Evolutionary conservation across 2,329 filamentous ascomycete genomes (phyloP).

Genomic region (Paraphaeosphaeria minitans): DNA sequence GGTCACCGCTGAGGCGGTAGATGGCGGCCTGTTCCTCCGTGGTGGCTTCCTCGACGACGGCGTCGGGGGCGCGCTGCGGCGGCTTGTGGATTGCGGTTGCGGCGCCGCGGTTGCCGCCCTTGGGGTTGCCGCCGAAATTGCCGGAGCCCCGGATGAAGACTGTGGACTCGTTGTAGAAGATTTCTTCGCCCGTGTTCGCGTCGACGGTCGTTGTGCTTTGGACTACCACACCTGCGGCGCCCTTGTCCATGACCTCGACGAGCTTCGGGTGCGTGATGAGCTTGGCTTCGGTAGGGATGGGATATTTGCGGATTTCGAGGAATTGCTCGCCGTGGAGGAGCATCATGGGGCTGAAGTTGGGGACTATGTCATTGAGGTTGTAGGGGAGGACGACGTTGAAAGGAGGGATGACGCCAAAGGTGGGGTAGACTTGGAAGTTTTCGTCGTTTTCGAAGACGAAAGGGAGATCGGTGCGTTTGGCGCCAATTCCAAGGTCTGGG

Average conservation of each 20-base stretch:
- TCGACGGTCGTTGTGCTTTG: constrained; percentile 82
- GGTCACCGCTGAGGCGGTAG: constrained; percentile 91
- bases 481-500: constrained; percentile 80
- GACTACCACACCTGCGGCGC: constrained; percentile 82
- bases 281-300: constrained; percentile 81
- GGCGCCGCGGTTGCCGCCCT: constrained; percentile 76
- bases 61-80: constrained; percentile 77
- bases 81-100: constrained; percentile 79
- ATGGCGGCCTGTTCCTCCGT: constrained; percentile 89
- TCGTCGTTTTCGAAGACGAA: constrained; percentile 91
- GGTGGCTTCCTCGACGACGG: constrained; percentile 83
- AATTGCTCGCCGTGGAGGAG: constrained; percentile 98
- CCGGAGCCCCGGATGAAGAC: constrained; percentile 90
- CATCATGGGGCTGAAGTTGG: constrained; percentile 99
- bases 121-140: constrained; percentile 84
- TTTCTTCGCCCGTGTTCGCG: constrained; percentile 80
- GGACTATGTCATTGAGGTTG: constrained; percentile 79
- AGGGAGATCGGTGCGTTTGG: constrained; percentile 84
- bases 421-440: constrained; percentile 90
- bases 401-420: constrained; percentile 94
- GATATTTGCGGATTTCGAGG: constrained; percentile 90
- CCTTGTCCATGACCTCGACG: constrained; percentile 96
- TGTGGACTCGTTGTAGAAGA: constrained; percentile 98
- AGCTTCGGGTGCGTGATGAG: constrained; percentile 79
- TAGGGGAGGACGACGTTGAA: constrained; percentile 85